A percentile compares a stretch with the other conserved stretches of the same genome.
Evolutionary conservation across 371 early-diverging fungal species (phyloP).

Genomic region (Dichotomocladium elegans): DNA sequence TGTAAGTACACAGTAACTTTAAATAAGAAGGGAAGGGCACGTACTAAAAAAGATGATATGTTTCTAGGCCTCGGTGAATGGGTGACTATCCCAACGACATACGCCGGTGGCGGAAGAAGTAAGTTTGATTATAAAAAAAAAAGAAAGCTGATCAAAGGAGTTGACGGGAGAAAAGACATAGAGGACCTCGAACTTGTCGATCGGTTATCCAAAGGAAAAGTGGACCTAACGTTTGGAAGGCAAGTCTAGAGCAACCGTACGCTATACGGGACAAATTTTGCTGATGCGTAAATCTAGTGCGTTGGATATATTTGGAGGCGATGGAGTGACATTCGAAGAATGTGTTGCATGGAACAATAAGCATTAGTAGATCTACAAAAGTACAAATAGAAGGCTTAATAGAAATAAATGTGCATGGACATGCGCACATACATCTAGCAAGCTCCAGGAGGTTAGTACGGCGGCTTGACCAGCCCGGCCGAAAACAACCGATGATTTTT

Average conservation of each 20-base stretch:
- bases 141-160: not conserved
- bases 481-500: constrained; percentile 3
- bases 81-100: constrained; percentile 88
- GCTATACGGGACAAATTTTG: not conserved
- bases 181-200: constrained; percentile 80
- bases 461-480: not conserved
- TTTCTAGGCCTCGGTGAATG: constrained; percentile 70
- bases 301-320: constrained; percentile 96
- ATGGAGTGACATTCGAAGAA: constrained; percentile 74
- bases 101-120: constrained; percentile 93
- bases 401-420: not conserved
- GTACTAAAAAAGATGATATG: no score
- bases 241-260: constrained; percentile 24
- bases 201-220: constrained; percentile 74
- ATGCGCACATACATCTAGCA: not conserved
- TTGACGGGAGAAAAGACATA: constrained; percentile 46
- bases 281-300: constrained; percentile 54
- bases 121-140: constrained; percentile 12
- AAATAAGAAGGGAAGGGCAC: no score
- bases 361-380: constrained; percentile 6
- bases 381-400: not conserved
- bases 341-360: constrained; percentile 74
- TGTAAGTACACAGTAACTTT: constrained; percentile 30
- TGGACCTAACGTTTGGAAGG: constrained; percentile 94
- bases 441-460: not conserved